These are phyloP conservation scores for Colletotrichum cuscutae DNA, from an alignment of 2,329 filamentous ascomycete species.

Conservation along the genomic window DNA sequence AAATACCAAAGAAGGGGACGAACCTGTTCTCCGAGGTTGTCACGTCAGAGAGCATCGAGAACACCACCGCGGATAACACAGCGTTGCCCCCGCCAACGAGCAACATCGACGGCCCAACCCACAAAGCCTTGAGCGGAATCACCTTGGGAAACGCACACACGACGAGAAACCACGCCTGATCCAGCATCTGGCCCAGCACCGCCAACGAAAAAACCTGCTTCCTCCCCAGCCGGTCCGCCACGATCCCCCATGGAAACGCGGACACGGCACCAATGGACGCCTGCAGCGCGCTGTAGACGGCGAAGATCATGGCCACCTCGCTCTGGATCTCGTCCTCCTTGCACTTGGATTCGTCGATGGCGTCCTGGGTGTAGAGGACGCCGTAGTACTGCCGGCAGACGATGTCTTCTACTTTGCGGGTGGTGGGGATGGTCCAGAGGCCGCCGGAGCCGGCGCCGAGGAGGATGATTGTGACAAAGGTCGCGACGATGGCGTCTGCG, in stretches of 20 bases:
- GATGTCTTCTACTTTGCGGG: constrained; percentile 51
- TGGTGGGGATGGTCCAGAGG: constrained; percentile 45
- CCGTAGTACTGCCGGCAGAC: constrained; percentile 50
- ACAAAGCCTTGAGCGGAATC: constrained; percentile 46
- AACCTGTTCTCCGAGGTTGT: constrained; percentile 49
- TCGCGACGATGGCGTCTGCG: constrained; percentile 40
- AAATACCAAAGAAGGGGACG: not conserved
- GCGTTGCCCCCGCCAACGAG: constrained; percentile 49
- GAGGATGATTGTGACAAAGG: constrained; percentile 45
- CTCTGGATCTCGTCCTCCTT: constrained; percentile 49
- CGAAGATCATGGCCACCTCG: constrained; percentile 47
- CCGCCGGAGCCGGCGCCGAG: constrained; percentile 41
- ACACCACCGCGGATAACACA: constrained; percentile 44
- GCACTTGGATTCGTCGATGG: constrained; percentile 49
- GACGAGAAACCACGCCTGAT: constrained; percentile 41
- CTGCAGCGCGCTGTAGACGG: constrained; percentile 42
- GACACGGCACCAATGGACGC: constrained; percentile 44
- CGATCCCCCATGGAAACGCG: constrained; percentile 50
- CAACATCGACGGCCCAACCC: constrained; percentile 44
- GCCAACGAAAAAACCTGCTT: constrained; percentile 46
- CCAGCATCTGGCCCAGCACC: constrained; percentile 43
- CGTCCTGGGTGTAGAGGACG: constrained; percentile 36
- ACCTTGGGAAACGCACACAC: constrained; percentile 46
- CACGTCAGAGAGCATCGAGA: constrained; percentile 49
- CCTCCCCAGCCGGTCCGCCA: constrained; percentile 50